phyloP scores from a whole-genome alignment of 2,329 filamentous ascomycete genomes.

The Ceratocystis huliohia region DNA sequence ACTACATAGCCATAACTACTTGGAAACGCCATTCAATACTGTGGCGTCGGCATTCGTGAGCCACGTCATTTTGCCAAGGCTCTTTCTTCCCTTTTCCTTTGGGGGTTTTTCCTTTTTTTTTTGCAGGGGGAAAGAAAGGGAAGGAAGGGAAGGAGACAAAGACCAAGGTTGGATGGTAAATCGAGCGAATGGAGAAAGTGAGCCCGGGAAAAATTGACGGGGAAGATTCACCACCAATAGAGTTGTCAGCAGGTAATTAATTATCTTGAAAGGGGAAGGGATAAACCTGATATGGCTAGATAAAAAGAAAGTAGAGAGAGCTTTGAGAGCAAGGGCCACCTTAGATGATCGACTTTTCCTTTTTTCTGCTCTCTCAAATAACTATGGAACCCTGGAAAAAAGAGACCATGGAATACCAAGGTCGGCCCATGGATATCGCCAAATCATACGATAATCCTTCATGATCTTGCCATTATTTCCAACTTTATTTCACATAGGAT shows the following conservation, averaged over 20 bases:
- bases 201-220: not conserved
- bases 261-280: not conserved
- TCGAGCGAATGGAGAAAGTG: not conserved
- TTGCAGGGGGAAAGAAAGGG: not conserved
- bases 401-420: conserved; percentile 7
- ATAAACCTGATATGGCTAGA: too few relatives aligned
- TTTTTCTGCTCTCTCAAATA: not conserved
- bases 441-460: conserved; percentile 19
- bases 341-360: not conserved
- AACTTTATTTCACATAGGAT: conserved; percentile 19
- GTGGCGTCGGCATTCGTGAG: not conserved
- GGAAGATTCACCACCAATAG: not conserved
- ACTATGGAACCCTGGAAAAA: conserved; percentile 8
- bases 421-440: conserved; percentile 9
- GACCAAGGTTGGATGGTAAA: not conserved
- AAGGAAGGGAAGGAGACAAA: not conserved
- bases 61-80: not conserved
- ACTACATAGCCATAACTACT: too few relatives aligned
- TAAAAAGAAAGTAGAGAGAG: not conserved
- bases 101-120: not conserved
- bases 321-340: not conserved
- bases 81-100: not conserved
- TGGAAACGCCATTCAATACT: not conserved
- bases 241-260: not conserved
- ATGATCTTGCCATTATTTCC: conserved; percentile 20